A percentile compares a stretch with the other conserved stretches of the same genome.
Conservation (phyloP, 164 flowering plant genomes). For the Vitis rupestris region DNA sequence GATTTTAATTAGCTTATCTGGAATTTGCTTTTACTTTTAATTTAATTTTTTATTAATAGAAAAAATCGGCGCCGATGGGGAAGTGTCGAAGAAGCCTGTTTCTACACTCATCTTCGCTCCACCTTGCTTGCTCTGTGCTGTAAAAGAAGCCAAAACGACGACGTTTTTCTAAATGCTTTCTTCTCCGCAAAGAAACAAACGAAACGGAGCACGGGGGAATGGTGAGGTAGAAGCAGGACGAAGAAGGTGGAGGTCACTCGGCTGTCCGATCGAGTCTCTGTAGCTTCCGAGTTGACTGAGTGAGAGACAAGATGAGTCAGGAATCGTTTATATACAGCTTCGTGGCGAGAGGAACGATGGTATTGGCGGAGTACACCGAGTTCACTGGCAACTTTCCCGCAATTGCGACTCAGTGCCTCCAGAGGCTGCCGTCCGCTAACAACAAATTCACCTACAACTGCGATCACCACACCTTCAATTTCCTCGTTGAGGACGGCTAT, state of each 20-base stretch:
- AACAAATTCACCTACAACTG: conserved; percentile 82
- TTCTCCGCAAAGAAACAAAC: conserved; percentile 15
- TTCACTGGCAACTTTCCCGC: conserved; percentile 85
- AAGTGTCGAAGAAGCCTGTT: too few species aligned
- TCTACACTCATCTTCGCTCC: too few species aligned
- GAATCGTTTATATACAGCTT: conserved; percentile 85
- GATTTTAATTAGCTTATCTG: too few species aligned
- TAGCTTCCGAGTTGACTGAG: conserved; percentile 3
- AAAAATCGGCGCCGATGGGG: too few species aligned
- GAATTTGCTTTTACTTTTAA: too few species aligned
- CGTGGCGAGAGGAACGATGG: conserved; percentile 81
- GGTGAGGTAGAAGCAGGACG: background rate
- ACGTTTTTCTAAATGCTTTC: background rate
- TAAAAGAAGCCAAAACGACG: background rate
- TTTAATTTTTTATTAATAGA: too few species aligned
- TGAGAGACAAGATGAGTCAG: conserved; percentile 40
- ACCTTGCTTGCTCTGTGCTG: too few species aligned
- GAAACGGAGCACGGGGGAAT: background rate
- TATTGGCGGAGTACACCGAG: conserved; percentile 79
- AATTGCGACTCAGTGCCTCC: conserved; percentile 80
- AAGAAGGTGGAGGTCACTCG: too few species aligned
- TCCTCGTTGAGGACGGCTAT: conserved; percentile 77
- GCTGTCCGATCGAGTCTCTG: too few species aligned
- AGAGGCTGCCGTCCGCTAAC: conserved; percentile 66
- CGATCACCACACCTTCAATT: conserved; percentile 79